Conservation (phyloP, 73 alveolate genomes). For the Paramecium pentaurelia region DNA sequence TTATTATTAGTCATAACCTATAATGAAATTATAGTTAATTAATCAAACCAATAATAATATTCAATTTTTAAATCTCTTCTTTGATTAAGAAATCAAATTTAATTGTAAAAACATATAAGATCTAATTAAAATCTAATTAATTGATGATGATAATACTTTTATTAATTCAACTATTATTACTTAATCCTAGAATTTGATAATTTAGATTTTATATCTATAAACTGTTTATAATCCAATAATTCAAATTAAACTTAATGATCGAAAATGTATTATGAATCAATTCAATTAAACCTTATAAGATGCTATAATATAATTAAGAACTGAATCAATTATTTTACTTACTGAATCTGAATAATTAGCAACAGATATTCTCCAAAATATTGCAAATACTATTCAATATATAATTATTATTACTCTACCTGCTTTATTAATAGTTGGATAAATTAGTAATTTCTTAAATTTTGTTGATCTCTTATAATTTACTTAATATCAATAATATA, state of each 20-base stretch:
- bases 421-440: background rate
- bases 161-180: background rate
- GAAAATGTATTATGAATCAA: background rate
- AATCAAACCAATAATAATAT: background rate
- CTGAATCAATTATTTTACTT: background rate
- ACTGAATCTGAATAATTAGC: background rate
- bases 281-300: background rate
- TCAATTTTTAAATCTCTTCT: background rate
- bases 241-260: background rate
- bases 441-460: background rate
- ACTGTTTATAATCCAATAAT: background rate
- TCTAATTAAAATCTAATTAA: background rate
- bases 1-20: background rate
- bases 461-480: background rate
- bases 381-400: background rate
- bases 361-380: background rate
- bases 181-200: background rate
- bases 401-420: background rate
- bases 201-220: background rate
- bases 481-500: background rate
- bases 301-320: background rate
- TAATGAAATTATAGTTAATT: background rate
- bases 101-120: background rate
- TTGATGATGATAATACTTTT: background rate
- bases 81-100: background rate